Evolutionary conservation across 805 yeast genomes (phyloP), one percentile per base, ranked within the genome.

Genomic region (Candida glaebosa): DNA sequence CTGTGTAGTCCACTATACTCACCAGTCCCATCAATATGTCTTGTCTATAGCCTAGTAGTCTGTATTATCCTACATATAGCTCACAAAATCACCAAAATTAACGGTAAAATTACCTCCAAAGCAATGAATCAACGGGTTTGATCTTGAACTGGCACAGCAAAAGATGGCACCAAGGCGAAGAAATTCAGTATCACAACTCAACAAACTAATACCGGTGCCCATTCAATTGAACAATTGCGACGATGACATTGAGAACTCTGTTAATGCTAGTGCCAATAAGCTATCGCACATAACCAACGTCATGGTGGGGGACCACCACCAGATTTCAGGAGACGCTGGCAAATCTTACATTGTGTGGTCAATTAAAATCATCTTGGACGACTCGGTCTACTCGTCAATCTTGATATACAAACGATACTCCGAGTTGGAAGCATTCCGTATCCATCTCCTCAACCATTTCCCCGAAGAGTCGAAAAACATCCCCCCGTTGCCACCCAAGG

Each of bases 341-440:
- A 52, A 48, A 34, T 51, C 65, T 38, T 69, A 67, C 48, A 57
- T 61, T 15, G 71, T 61, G 18, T 69, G 75, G 75, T 39, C 63
- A 2, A 59, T 69, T 8, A 58, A 61, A 35, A 57, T 69, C 4
- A 61, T 65, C 3, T 49, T 69, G 17, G 60, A 69, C 40, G 71
- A 66, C 36, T 60, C 66, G 4, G 49, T 53, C 19, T 61, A 61
- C 45, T 62, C 75, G 3, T 65, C 64, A 44, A 69, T 84, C 15
- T 56, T 62, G 34, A 51, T 79, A 3, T 75, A 78, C 54, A 78
- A 76, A 54, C 57, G 96, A 30, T 87, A 83, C 58, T 74, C 79
- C 26, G 91, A 86, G 34, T 76, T 87, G 45, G 81, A 62, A 31
- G 46, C 43, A 24, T 66, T 87, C 26, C 67, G 82, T 18, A 32